These are phyloP conservation scores for Tephrocybe sp. DNA, from an alignment of 768 basidiomycete species.

Conservation along the genomic window DNA sequence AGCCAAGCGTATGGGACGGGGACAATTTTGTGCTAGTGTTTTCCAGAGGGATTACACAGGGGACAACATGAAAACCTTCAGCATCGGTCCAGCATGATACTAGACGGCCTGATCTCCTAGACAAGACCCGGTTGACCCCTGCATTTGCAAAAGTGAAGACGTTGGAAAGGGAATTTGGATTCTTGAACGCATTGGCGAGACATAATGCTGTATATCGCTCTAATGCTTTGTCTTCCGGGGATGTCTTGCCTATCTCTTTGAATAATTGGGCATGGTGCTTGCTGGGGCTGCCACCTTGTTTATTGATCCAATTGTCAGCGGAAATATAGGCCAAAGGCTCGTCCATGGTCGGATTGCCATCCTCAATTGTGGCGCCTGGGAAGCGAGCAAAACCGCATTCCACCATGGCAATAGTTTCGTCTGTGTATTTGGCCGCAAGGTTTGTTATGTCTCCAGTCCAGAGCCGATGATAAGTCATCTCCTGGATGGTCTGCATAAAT, in stretches of 20 bases:
- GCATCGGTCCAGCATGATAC: constrained; percentile 2
- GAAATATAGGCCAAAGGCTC: constrained; percentile 1
- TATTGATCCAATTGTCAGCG: constrained; percentile 1
- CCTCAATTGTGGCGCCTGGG: not conserved
- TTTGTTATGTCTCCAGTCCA: not conserved
- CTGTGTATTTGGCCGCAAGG: not conserved
- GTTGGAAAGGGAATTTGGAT: not conserved
- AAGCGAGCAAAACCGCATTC: constrained; percentile 3
- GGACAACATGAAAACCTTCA: not conserved
- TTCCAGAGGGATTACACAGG: not conserved
- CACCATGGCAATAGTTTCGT: not conserved
- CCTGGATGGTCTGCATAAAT: not conserved
- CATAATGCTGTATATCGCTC: not conserved
- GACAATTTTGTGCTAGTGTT: not conserved
- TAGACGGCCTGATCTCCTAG: not conserved
- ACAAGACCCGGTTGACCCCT: not conserved
- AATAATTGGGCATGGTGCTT: not conserved
- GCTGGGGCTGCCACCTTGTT: not conserved
- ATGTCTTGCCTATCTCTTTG: not conserved
- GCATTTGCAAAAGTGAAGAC: not conserved
- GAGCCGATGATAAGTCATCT: not conserved
- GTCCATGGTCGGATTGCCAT: not conserved
- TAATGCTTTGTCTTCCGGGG: not conserved
- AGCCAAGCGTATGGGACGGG: not conserved
- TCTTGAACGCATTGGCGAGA: not conserved